phyloP scores from a whole-genome alignment of 768 basidiomycete genomes.

The Candolleomyces aberdarensis region DNA sequence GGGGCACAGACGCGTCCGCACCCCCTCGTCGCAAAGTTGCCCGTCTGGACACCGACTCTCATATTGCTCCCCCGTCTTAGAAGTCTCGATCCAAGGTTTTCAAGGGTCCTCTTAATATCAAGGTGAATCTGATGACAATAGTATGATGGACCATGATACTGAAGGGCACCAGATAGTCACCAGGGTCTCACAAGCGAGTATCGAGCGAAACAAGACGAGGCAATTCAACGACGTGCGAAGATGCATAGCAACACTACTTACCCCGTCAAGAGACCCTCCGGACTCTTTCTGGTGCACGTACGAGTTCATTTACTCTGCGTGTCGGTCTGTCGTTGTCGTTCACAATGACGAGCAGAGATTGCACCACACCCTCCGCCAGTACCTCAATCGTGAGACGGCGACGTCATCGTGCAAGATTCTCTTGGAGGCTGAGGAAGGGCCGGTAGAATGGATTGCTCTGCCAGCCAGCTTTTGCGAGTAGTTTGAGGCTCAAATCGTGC shows the following conservation, averaged over 20 bases:
- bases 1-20: conserved; percentile 38
- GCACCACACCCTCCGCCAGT: conserved; percentile 53
- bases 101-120: not conserved
- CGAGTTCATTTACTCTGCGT: conserved; percentile 55
- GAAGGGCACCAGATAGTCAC: not conserved
- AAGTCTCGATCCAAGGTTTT: conserved; percentile 39
- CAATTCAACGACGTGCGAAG: not conserved
- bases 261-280: not conserved
- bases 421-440: conserved; percentile 19
- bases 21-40: conserved; percentile 67
- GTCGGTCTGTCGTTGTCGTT: conserved; percentile 52
- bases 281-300: conserved; percentile 30
- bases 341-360: conserved; percentile 53
- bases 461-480: conserved; percentile 57
- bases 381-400: conserved; percentile 54
- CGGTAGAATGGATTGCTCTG: conserved; percentile 53
- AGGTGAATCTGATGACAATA: not conserved
- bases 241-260: not conserved
- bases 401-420: conserved; percentile 39
- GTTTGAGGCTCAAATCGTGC: conserved; percentile 65
- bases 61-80: conserved; percentile 58
- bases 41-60: conserved; percentile 63
- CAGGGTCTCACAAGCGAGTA: conserved; percentile 12
- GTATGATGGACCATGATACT: not conserved
- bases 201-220: not conserved